Conservation (phyloP, 2,329 filamentous ascomycete species). For the Macrophomina phaseolina region DNA sequence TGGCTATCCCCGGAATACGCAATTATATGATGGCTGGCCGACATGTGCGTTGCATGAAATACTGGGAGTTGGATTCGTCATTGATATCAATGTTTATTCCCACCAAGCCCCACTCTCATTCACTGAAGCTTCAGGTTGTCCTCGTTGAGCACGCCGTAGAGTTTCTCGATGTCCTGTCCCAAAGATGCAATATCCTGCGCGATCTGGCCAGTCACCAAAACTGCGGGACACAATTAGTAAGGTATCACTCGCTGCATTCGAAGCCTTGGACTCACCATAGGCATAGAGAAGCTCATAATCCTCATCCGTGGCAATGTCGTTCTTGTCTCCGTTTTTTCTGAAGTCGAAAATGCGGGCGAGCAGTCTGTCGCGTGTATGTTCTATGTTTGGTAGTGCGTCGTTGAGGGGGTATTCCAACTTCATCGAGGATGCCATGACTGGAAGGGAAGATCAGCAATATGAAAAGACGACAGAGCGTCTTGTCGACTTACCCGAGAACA, state of each 20-base stretch:
- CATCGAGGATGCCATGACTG: conserved; percentile 86
- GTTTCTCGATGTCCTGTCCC: conserved; percentile 60
- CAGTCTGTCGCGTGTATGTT: conserved; percentile 78
- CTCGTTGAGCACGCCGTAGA: conserved; percentile 68
- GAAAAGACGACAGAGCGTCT: background rate
- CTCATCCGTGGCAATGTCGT: conserved; percentile 65
- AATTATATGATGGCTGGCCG: background rate
- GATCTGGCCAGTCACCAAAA: conserved; percentile 66
- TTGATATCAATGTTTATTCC: background rate
- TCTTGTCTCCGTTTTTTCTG: conserved; percentile 67
- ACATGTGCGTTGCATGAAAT: background rate
- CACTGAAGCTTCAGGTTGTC: conserved; percentile 63
- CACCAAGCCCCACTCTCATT: background rate
- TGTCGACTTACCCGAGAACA: conserved; percentile 63
- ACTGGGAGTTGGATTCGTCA: background rate
- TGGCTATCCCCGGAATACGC: background rate
- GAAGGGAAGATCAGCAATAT: background rate
- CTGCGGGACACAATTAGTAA: conserved; percentile 42
- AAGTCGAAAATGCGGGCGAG: conserved; percentile 89
- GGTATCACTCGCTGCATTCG: background rate
- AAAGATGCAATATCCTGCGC: conserved; percentile 62
- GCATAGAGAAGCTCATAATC: conserved; percentile 94
- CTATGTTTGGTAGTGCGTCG: conserved; percentile 83
- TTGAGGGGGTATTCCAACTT: conserved; percentile 94
- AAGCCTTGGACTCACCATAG: conserved; percentile 65